These are phyloP conservation scores for Phylloporus sp. DNA, from an alignment of 768 basidiomycete species.

Conservation along the genomic window DNA sequence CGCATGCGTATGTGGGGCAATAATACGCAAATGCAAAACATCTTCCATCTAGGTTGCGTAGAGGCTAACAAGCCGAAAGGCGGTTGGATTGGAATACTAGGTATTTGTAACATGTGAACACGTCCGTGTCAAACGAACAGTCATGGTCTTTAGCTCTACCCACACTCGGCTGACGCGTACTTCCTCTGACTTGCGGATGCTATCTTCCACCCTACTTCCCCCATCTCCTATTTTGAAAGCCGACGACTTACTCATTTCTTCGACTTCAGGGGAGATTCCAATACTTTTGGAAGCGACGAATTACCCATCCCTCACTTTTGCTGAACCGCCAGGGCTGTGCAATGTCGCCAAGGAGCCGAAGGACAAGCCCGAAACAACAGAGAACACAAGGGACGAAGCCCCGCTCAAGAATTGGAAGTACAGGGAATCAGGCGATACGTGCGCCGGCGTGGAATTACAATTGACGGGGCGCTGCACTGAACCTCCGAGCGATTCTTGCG, in stretches of 20 bases:
- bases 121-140: neutral
- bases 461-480: neutral
- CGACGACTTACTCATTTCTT: slow-evolving; percentile 31
- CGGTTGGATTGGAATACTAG: slow-evolving; percentile 19
- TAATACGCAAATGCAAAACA: slow-evolving; percentile 7
- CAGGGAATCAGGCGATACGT: slow-evolving; percentile 2
- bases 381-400: neutral
- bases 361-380: neutral
- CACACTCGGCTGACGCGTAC: slow-evolving; percentile 34
- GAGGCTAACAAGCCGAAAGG: slow-evolving; percentile 18
- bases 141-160: slow-evolving; percentile 12
- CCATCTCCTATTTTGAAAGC: slow-evolving; percentile 45
- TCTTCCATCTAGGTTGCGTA: slow-evolving; percentile 1
- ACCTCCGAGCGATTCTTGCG: neutral
- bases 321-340: slow-evolving; percentile 1
- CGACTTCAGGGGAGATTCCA: slow-evolving; percentile 49
- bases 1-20: slow-evolving; percentile 5
- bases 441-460: neutral
- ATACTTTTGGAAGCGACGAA: slow-evolving; percentile 36
- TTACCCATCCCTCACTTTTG: neutral
- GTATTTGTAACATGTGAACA: neutral
- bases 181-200: slow-evolving; percentile 37
- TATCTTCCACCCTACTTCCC: slow-evolving; percentile 34
- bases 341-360: slow-evolving; percentile 5
- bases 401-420: slow-evolving; percentile 1